These are phyloP conservation scores for Pythium utonaiense DNA, from an alignment of 352 stramenopile genomes.

Conservation along the genomic window DNA sequence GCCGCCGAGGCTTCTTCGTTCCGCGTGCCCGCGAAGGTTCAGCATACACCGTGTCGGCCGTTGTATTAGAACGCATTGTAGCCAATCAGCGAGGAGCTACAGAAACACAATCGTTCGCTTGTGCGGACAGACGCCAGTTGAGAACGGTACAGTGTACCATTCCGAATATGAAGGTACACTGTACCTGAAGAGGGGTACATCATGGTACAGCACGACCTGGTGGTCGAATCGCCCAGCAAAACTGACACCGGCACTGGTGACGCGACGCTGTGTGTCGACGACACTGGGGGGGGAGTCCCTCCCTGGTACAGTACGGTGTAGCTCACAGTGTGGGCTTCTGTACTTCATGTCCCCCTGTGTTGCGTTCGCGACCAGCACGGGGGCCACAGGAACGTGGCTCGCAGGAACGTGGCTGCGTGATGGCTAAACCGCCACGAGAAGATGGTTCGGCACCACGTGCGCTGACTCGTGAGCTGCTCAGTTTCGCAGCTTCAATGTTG, in stretches of 20 bases:
- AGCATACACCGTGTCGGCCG: neutral
- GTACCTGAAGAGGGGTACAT: neutral
- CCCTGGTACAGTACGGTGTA: neutral
- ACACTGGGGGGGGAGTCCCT: neutral
- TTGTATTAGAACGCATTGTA: neutral
- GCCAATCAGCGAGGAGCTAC: slow-evolving; percentile 11
- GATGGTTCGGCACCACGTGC: too few species aligned
- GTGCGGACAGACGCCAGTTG: slow-evolving; percentile 6
- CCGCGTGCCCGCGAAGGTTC: neutral
- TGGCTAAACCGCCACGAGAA: slow-evolving; percentile 3
- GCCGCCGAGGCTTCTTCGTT: neutral
- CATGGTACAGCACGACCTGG: neutral
- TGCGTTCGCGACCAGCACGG: neutral
- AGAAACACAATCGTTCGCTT: neutral
- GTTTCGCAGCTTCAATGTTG: slow-evolving; percentile 22
- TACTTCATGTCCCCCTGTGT: neutral
- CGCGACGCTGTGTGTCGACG: neutral
- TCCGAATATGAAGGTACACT: neutral
- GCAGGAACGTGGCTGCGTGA: neutral
- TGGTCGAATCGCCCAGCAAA: too few species aligned
- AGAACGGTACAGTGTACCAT: slow-evolving; percentile 5
- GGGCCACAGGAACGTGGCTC: neutral
- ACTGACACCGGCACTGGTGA: too few species aligned
- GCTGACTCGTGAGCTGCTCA: neutral
- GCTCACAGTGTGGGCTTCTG: neutral